Percentiles rank a stretch among this genome's conserved stretches.
phyloP scores from a whole-genome alignment of 352 stramenopile genomes.

The Phytophthora syringae region DNA sequence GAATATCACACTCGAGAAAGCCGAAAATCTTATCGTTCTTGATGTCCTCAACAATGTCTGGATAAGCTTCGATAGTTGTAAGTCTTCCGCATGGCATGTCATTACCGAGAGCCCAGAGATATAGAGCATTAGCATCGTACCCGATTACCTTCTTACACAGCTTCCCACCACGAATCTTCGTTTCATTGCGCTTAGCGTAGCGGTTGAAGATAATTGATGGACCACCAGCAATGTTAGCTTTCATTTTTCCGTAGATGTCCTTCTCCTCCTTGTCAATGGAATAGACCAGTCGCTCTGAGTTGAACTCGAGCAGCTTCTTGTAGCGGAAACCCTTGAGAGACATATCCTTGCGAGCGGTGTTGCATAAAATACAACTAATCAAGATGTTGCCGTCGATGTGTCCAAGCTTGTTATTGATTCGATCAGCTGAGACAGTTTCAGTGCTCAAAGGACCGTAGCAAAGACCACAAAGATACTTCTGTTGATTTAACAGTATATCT shows the following conservation, averaged over 20 bases:
- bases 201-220: slow-evolving; percentile 11
- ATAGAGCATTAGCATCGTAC: too few species aligned
- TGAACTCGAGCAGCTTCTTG: slow-evolving; percentile 31
- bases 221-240: neutral
- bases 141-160: too few species aligned
- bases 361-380: slow-evolving; percentile 34
- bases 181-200: slow-evolving; percentile 14
- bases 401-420: slow-evolving; percentile 20
- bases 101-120: slow-evolving; percentile 15
- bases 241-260: slow-evolving; percentile 1
- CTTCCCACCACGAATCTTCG: slow-evolving; percentile 8
- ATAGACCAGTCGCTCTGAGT: neutral
- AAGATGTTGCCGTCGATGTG: slow-evolving; percentile 21
- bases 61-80: neutral
- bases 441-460: slow-evolving; percentile 27
- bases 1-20: slow-evolving; percentile 48
- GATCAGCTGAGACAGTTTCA: slow-evolving; percentile 32
- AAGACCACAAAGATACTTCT: slow-evolving; percentile 32
- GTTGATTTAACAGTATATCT: slow-evolving; percentile 21
- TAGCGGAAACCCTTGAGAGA: slow-evolving; percentile 19
- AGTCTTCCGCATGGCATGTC: slow-evolving; percentile 40
- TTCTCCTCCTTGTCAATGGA: neutral
- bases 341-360: slow-evolving; percentile 39
- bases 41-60: slow-evolving; percentile 24
- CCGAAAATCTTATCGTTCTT: slow-evolving; percentile 38